A percentile compares a stretch with the other conserved stretches of the same genome.
Conservation (phyloP, 2,329 filamentous ascomycete genomes). For the Exophiala sp. region DNA sequence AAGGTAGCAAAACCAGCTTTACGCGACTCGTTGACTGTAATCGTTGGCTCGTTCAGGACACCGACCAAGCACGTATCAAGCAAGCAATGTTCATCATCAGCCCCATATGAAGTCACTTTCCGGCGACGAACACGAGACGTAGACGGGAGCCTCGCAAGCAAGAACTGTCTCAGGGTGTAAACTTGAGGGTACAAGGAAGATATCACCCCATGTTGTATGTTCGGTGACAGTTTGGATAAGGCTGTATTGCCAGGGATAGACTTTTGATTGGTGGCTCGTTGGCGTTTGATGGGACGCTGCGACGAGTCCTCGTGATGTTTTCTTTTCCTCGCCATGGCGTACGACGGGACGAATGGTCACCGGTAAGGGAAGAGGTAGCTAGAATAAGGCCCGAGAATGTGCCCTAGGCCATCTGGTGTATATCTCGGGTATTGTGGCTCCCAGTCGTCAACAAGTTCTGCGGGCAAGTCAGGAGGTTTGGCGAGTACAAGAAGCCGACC, state of each 20-base stretch:
- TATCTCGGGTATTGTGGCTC: no score
- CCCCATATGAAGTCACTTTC: conserved; percentile 49
- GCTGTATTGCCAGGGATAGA: background rate
- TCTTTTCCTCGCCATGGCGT: conserved; percentile 27
- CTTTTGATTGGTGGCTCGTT: conserved; percentile 7
- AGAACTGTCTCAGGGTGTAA: conserved; percentile 23
- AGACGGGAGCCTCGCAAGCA: conserved; percentile 21
- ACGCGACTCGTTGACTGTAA: conserved; percentile 35
- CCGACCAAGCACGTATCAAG: conserved; percentile 68
- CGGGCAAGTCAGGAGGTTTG: no score
- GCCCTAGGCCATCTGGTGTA: background rate
- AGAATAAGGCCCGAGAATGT: background rate
- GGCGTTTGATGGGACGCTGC: conserved; percentile 12
- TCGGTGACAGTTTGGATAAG: background rate
- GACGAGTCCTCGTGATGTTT: conserved; percentile 11
- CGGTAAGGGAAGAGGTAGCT: background rate
- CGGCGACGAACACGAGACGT: conserved; percentile 46
- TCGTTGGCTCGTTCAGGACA: conserved; percentile 35
- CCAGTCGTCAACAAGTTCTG: no score
- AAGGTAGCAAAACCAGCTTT: conserved; percentile 55
- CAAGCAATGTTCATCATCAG: conserved; percentile 46
- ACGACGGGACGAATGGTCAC: background rate
- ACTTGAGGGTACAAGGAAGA: conserved; percentile 25
- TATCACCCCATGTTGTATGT: conserved; percentile 20
- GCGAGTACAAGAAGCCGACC: no score